Base-by-base conservation (phyloP, 352 stramenopile species). In the Sclerospora graminicola region DNA sequence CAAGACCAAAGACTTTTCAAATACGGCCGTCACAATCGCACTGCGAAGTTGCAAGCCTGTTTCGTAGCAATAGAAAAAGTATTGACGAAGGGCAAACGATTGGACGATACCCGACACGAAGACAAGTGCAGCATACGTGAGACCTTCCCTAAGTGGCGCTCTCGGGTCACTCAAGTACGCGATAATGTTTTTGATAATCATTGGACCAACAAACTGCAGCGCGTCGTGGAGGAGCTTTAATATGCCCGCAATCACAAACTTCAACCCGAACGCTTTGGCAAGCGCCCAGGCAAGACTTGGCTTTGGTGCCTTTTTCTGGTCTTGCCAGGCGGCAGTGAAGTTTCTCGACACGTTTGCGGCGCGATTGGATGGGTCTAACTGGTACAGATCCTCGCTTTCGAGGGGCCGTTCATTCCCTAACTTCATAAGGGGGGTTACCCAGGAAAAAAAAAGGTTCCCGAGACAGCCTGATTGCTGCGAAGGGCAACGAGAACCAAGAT, bases 41-140 rank as follows among this genome's bases (percentile, higher is more conserved):
- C 69, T 84, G 50, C 81, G 78, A 40, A 90, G 49, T n/a, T 70
- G 73, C 60, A 88, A 52, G 16, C 81, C 81, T 7, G 66, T 78
- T 51, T 89, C 71, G 37, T 83, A 90, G 57, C 81, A 89, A 50
- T 85, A 74, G 60, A 90, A 90, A 51, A 89, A 88, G 59, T 93
- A 93, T 16, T 90, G 57, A 2, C 77, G 74, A 44, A 89, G 57
- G 31, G 63, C 46, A 37, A 90, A 89, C 32, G 71, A 85, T 60
- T 90, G 78, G 10, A 86, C 47, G 23, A 93, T 65, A 21, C 79
- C 79, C 20, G 73, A 52, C 16, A 69, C 61, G 26, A 93, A 89
- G 41, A 93, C 69, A 14, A 88, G 49, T 6, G 21, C 61, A 0
- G 69, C 69, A 53, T 90, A 90, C 46, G 46, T 60, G 35, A 85